A percentile compares a stretch with the other conserved stretches of the same genome.
These are phyloP conservation scores for Naematelia encephala DNA, from an alignment of 768 basidiomycete genomes.

Conservation along the genomic window DNA sequence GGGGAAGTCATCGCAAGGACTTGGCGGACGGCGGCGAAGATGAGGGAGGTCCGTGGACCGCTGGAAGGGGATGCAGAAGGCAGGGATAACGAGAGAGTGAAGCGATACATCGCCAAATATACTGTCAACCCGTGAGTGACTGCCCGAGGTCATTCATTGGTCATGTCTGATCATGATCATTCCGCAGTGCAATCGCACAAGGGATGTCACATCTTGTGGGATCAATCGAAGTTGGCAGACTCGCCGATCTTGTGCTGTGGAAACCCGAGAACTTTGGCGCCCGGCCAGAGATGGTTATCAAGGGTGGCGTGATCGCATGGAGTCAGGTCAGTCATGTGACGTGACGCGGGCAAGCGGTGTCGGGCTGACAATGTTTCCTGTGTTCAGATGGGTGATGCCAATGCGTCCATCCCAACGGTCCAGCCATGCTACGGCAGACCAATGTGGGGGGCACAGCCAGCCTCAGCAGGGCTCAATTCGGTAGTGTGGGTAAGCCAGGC, in stretches of 20 bases:
- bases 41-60: constrained; percentile 75
- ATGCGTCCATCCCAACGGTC: constrained; percentile 92
- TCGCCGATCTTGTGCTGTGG: constrained; percentile 96
- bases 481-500: constrained; percentile 77
- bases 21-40: constrained; percentile 96
- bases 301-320: constrained; percentile 89
- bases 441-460: constrained; percentile 86
- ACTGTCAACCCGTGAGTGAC: constrained; percentile 87
- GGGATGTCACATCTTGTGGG: constrained; percentile 87
- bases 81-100: constrained; percentile 83
- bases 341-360: background rate
- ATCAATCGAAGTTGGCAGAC: constrained; percentile 70
- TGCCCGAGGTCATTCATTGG: background rate
- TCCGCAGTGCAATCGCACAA: constrained; percentile 78
- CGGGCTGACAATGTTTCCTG: background rate
- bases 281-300: constrained; percentile 90
- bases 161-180: constrained; percentile 2
- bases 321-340: constrained; percentile 71
- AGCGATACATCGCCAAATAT: constrained; percentile 92
- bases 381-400: constrained; percentile 87
- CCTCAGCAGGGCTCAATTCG: constrained; percentile 78
- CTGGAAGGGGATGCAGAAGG: constrained; percentile 70
- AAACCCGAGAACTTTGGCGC: constrained; percentile 88
- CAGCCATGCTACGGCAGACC: constrained; percentile 81
- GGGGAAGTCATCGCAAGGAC: constrained; percentile 89